Base-by-base conservation (phyloP, 495 filamentous ascomycete species). In the Pyronema omphalodes region DNA sequence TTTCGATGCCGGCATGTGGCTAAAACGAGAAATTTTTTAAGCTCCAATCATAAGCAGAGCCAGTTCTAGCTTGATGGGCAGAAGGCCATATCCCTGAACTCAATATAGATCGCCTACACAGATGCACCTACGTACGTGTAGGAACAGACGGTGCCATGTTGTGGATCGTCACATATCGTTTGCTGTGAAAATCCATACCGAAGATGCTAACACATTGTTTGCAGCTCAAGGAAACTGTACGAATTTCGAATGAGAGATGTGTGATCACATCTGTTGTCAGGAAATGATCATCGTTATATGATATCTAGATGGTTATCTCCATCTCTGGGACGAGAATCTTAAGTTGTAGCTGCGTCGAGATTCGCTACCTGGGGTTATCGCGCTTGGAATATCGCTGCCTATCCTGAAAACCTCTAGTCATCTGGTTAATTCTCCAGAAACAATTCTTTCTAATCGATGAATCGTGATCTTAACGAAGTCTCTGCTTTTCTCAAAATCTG, bases 111-210 rank as follows among this genome's bases (percentile, higher is more conserved):
- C 44, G 1, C n/a, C 44, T 47, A 15, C 44, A 19, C n/a, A 14
- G 44, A 47, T 15, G 18, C 14, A 15, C 44, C 12, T 47, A 47
- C 44, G 44, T 47, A 47, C 44, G 44, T 47, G 44, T 47, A 47
- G 44, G 44, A 47, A 47, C 14, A 47, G n/a, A 19, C 23, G 23
- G 23, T 19, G 3, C 12, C 18, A 15, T 9, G 9, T 15, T 19
- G 9, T 15, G 9, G n/a, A 19, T 23, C 23, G 23, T 47, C 44
- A 47, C 44, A 47, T 47, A 14, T 19, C 44, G 44, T 47, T 47
- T 47, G 44, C 23, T 47, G 23, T 47, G 12, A n/a, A 15, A 47
- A 47, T 15, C 44, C 44, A 47, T 11, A n/a, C 12, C 9, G n/a
- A 7, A 19, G 17, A 5, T 29, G 23, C 5, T 29, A 5, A 29